Evolutionary conservation across 495 filamentous ascomycete genomes (phyloP).

Genomic region (Polyplosphaeria fusca): DNA sequence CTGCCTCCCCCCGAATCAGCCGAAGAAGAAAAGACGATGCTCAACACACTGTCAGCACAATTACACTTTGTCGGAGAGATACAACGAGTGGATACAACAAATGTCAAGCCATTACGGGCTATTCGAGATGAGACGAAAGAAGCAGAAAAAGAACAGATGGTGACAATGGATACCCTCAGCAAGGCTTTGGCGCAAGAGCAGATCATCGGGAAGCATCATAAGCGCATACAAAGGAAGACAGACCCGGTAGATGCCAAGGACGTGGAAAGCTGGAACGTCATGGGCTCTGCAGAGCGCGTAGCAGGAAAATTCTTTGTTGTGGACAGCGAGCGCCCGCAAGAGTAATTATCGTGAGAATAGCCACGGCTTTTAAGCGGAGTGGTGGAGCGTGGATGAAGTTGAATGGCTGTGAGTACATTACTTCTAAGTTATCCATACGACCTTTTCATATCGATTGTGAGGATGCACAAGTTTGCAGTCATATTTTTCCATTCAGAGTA

Average conservation of each 20-base stretch:
- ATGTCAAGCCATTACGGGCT: constrained; percentile 66
- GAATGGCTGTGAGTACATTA: background rate
- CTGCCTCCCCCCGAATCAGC: constrained; percentile 65
- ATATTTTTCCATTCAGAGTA: background rate
- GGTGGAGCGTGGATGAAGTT: background rate
- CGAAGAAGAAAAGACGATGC: constrained; percentile 60
- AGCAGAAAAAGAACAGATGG: constrained; percentile 52
- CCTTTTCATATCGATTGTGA: background rate
- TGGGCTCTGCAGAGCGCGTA: constrained; percentile 62
- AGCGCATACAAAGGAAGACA: constrained; percentile 40
- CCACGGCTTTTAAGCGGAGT: background rate
- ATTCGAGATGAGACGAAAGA: constrained; percentile 75
- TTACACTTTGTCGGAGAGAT: constrained; percentile 85
- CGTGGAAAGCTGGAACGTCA: constrained; percentile 63
- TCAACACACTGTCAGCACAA: constrained; percentile 73
- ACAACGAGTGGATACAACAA: constrained; percentile 71
- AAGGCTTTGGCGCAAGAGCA: constrained; percentile 54
- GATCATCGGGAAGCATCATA: constrained; percentile 51
- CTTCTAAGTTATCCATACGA: background rate
- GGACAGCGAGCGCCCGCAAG: constrained; percentile 50
- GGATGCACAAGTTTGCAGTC: too few relatives aligned
- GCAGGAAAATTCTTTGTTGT: constrained; percentile 78
- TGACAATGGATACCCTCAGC: constrained; percentile 51
- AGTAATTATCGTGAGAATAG: constrained; percentile 7
- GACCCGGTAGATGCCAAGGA: constrained; percentile 35